A percentile compares a stretch with the other conserved stretches of the same genome.
Evolutionary conservation across 139 green algal species (phyloP).

Genomic region (Auxenochlorella protothecoides): DNA sequence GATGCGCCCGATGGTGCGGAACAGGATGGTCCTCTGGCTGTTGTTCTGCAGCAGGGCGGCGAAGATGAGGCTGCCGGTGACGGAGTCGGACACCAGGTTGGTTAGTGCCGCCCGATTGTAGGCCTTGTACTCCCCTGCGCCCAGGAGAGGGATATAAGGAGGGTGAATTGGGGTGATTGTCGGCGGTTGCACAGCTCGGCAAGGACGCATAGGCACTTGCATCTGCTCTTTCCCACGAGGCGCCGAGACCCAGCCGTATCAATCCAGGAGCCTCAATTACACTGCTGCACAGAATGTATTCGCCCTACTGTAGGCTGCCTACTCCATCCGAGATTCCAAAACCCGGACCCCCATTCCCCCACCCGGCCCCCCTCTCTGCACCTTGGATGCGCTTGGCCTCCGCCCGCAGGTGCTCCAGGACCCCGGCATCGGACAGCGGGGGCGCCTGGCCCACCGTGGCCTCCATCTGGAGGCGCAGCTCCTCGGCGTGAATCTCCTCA

Average conservation of each 20-base stretch:
- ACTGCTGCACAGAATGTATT: too few species aligned
- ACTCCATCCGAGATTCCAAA: too few species aligned
- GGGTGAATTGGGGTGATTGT: too few species aligned
- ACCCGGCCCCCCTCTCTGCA: too few species aligned
- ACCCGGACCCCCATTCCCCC: too few species aligned
- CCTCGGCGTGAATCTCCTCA: conserved; percentile 60
- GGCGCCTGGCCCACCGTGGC: conserved; percentile 61
- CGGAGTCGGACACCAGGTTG: conserved; percentile 49
- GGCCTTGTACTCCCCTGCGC: conserved; percentile 36
- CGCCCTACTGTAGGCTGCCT: too few species aligned
- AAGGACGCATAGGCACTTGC: too few species aligned
- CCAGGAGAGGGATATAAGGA: too few species aligned
- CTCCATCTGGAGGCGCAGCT: conserved; percentile 69
- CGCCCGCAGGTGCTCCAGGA: conserved; percentile 50
- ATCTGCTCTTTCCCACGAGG: too few species aligned
- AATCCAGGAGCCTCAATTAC: too few species aligned
- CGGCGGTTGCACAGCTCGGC: too few species aligned
- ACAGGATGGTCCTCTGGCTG: conserved; percentile 27
- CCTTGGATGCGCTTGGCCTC: conserved; percentile 13
- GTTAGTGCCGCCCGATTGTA: conserved; percentile 20
- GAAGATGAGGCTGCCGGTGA: conserved; percentile 45
- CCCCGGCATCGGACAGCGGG: conserved; percentile 46
- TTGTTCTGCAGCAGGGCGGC: conserved; percentile 35
- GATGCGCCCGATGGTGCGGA: conserved; percentile 58
- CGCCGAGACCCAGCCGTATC: too few species aligned